Percentiles rank a stretch among this genome's conserved stretches.
Conservation (phyloP, 495 filamentous ascomycete genomes). For the Penicillium salamii region DNA sequence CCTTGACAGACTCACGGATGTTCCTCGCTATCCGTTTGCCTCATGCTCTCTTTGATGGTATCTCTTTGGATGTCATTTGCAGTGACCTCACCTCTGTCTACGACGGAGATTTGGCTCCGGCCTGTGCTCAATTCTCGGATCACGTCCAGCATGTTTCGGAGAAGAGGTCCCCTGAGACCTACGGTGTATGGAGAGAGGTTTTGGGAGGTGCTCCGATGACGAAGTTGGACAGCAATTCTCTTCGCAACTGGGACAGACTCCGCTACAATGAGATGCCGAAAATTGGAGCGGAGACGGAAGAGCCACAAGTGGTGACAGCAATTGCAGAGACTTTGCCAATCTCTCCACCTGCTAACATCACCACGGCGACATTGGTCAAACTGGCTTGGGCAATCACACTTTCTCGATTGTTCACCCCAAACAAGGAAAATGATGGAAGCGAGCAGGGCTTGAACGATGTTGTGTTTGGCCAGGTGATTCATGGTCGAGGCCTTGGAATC, state of each 20-base stretch:
- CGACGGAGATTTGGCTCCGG: conserved; percentile 24
- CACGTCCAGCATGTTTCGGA: conserved; percentile 54
- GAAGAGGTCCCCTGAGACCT: conserved; percentile 3
- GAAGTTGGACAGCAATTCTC: too few species aligned
- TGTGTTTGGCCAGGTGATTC: conserved; percentile 39
- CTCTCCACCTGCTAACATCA: conserved; percentile 30
- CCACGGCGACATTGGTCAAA: conserved; percentile 41
- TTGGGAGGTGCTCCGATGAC: too few species aligned
- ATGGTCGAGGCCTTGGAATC: conserved; percentile 46
- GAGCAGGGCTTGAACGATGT: too few species aligned
- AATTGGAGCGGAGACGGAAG: too few species aligned
- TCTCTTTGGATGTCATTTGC: conserved; percentile 54
- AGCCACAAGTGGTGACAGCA: too few species aligned
- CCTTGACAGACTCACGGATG: neutral
- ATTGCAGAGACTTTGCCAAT: too few species aligned
- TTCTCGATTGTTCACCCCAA: conserved; percentile 22
- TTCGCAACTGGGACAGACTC: too few species aligned
- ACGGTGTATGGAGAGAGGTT: too few species aligned
- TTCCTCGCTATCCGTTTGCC: conserved; percentile 52
- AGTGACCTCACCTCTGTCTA: conserved; percentile 39
- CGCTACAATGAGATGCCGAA: too few species aligned
- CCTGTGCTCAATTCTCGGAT: conserved; percentile 32
- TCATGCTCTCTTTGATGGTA: conserved; percentile 64
- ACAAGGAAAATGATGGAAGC: too few species aligned
- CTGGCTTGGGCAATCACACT: conserved; percentile 40